Conservation (phyloP, 2,329 filamentous ascomycete genomes). For the Apiospora saccharicola region DNA sequence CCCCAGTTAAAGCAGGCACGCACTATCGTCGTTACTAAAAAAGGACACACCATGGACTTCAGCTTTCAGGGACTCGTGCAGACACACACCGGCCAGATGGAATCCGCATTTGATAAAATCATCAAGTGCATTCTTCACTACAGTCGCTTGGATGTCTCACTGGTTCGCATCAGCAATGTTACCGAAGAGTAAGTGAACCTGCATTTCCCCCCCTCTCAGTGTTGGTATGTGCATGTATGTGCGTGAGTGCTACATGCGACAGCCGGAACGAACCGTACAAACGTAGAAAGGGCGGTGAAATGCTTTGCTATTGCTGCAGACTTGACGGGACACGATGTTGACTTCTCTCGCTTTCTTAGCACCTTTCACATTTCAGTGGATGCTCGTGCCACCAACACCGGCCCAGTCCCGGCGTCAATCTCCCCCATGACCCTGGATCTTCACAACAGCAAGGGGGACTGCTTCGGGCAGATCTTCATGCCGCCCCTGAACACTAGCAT, state of each 20-base stretch:
- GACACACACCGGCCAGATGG: conserved; percentile 18
- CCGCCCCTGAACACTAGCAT: conserved; percentile 32
- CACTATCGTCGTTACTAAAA: background rate
- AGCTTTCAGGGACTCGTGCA: conserved; percentile 32
- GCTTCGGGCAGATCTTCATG: conserved; percentile 36
- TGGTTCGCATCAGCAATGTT: conserved; percentile 39
- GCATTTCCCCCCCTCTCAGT: background rate
- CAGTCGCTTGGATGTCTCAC: conserved; percentile 34
- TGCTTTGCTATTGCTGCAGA: background rate
- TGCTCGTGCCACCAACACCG: conserved; percentile 34
- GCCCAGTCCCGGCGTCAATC: conserved; percentile 30
- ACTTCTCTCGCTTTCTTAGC: conserved; percentile 26
- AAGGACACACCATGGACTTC: conserved; percentile 31
- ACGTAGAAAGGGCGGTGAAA: conserved; percentile 14
- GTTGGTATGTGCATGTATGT: too few species aligned
- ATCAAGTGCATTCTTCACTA: conserved; percentile 32
- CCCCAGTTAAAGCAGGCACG: background rate
- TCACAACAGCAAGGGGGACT: conserved; percentile 29
- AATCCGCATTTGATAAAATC: conserved; percentile 25
- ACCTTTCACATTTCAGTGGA: conserved; percentile 38
- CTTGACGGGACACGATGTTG: background rate
- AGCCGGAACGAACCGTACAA: background rate
- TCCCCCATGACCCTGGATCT: conserved; percentile 33
- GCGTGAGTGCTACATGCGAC: background rate
- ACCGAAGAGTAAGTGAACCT: conserved; percentile 39